Evolutionary conservation across 2,329 filamentous ascomycete genomes (phyloP).

Genomic region (Aspergillus sp.): DNA sequence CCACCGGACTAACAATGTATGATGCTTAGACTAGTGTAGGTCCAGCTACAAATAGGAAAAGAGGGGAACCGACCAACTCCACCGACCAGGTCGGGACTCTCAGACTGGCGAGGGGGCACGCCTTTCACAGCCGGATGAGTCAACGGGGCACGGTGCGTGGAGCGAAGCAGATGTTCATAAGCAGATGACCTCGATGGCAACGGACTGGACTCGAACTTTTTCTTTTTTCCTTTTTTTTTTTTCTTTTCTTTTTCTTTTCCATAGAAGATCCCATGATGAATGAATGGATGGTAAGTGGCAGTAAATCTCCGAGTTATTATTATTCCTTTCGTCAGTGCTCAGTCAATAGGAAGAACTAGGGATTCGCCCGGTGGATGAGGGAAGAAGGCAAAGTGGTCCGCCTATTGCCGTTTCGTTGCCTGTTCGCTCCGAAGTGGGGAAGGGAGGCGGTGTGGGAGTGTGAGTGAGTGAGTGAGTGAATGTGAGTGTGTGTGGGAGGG

Average conservation of each 20-base stretch:
- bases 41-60: slow-evolving; percentile 22
- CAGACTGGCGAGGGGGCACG: neutral
- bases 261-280: too few relatives aligned
- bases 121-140: neutral
- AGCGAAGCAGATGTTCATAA: neutral
- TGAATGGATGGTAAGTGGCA: too few relatives aligned
- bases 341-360: too few relatives aligned
- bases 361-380: too few relatives aligned
- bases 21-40: slow-evolving; percentile 22
- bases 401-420: neutral
- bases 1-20: slow-evolving; percentile 18
- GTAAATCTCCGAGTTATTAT: neutral
- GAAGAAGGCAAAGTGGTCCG: too few relatives aligned
- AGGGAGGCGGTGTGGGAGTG: slow-evolving; percentile 16
- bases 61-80: slow-evolving; percentile 9
- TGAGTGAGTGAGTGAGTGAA: too few relatives aligned
- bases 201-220: neutral
- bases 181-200: too few relatives aligned
- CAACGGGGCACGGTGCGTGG: slow-evolving; percentile 10
- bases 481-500: slow-evolving; percentile 7
- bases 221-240: too few relatives aligned
- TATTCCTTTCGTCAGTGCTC: too few relatives aligned
- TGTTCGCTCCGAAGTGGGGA: neutral
- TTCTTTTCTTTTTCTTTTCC: neutral
- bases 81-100: slow-evolving; percentile 8